Conservation (phyloP, 2,329 filamentous ascomycete species). For the Talaromyces sp. region DNA sequence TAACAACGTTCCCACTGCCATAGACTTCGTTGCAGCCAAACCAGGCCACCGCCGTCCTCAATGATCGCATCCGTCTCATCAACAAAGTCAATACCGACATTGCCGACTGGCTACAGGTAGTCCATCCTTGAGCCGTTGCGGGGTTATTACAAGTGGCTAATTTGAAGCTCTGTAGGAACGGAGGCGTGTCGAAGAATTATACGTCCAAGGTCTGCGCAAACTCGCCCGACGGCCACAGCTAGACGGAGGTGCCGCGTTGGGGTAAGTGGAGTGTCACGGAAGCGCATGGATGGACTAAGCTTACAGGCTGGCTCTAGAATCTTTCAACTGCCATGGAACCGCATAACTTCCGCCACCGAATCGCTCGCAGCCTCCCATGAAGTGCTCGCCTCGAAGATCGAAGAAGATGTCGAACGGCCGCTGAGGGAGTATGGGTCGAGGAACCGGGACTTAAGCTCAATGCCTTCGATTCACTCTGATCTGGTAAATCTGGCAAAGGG, state of each 20-base stretch:
- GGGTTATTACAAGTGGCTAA: neutral
- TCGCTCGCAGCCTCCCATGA: conserved; percentile 81
- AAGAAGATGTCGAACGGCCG: conserved; percentile 81
- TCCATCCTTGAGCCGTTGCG: conserved; percentile 16
- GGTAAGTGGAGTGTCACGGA: conserved; percentile 62
- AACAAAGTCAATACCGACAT: conserved; percentile 83
- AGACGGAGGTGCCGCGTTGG: conserved; percentile 76
- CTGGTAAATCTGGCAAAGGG: conserved; percentile 78
- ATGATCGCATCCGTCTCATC: conserved; percentile 85
- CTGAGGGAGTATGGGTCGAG: conserved; percentile 71
- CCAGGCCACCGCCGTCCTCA: conserved; percentile 78
- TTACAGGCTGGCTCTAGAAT: conserved; percentile 56
- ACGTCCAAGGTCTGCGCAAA: conserved; percentile 77
- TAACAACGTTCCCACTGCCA: conserved; percentile 20
- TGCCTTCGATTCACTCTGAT: conserved; percentile 79
- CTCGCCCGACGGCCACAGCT: conserved; percentile 72
- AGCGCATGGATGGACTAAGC: neutral
- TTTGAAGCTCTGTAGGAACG: conserved; percentile 66
- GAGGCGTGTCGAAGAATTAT: conserved; percentile 84
- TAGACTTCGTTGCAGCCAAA: conserved; percentile 77
- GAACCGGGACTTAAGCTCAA: conserved; percentile 73
- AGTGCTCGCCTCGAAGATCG: conserved; percentile 75
- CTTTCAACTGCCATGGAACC: conserved; percentile 87
- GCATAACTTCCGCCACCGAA: conserved; percentile 76
- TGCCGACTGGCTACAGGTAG: conserved; percentile 96